phyloP scores from a whole-genome alignment of 148 eudicot genomes.

The Chenopodium berlandieri region DNA sequence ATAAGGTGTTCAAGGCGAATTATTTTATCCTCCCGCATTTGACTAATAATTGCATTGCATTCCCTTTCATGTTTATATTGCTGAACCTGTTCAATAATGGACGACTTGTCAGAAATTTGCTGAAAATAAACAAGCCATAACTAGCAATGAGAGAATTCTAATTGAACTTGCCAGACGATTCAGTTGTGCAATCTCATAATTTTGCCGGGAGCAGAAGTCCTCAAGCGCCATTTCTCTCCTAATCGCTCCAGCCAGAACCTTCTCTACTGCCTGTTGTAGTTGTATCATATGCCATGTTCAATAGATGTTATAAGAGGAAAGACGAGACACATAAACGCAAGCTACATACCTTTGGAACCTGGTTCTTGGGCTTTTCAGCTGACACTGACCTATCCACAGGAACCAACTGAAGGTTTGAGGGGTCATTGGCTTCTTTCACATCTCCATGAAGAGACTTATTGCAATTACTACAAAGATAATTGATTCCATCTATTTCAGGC shows the following conservation, averaged over 20 bases:
- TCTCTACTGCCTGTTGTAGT: constrained; percentile 80
- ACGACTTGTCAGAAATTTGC: constrained; percentile 15
- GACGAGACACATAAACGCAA: neutral
- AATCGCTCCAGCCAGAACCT: constrained; percentile 91
- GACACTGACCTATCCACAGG: constrained; percentile 52
- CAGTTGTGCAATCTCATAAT: constrained; percentile 77
- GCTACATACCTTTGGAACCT: constrained; percentile 76
- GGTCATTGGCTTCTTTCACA: constrained; percentile 38
- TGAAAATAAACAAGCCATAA: neutral
- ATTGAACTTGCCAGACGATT: constrained; percentile 68
- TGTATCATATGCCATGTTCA: constrained; percentile 7
- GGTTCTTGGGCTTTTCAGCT: constrained; percentile 50
- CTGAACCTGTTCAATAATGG: constrained; percentile 63
- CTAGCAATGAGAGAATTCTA: constrained; percentile 7
- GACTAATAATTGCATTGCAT: constrained; percentile 82
- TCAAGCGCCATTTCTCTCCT: constrained; percentile 98
- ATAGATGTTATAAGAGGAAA: constrained; percentile 9
- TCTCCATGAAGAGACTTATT: constrained; percentile 41
- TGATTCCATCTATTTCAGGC: constrained; percentile 33
- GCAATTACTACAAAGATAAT: constrained; percentile 59
- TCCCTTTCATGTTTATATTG: constrained; percentile 98
- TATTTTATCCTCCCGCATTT: constrained; percentile 91
- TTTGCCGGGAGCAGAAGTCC: constrained; percentile 75
- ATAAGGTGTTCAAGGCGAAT: constrained; percentile 86
- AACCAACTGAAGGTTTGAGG: constrained; percentile 67